Conservation (phyloP, 371 early-diverging fungal genomes). For the Mortierella sp. region DNA sequence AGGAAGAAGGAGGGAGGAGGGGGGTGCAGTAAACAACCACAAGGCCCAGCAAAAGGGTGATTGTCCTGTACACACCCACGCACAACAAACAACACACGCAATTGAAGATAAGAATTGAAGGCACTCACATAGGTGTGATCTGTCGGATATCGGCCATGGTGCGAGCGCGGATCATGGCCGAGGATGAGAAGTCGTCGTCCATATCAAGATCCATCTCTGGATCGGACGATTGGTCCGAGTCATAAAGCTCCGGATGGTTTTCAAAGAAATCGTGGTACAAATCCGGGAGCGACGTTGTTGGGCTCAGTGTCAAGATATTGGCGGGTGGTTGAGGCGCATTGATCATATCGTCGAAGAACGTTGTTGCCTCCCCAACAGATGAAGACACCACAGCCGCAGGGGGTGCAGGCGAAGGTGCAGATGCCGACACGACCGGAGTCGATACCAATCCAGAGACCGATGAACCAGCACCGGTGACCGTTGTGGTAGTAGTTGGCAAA, state of each 20-base stretch:
- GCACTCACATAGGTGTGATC: constrained; percentile 48
- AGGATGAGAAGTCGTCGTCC: constrained; percentile 27
- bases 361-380: constrained; percentile 40
- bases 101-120: neutral
- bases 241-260: constrained; percentile 55
- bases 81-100: neutral
- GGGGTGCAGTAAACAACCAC: constrained; percentile 12
- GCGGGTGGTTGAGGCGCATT: constrained; percentile 55
- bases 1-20: neutral
- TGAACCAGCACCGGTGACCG: neutral
- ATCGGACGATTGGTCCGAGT: constrained; percentile 54
- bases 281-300: constrained; percentile 50
- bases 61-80: neutral
- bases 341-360: constrained; percentile 60
- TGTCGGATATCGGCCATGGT: constrained; percentile 54
- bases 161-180: constrained; percentile 43
- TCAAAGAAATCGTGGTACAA: constrained; percentile 60
- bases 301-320: constrained; percentile 51
- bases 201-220: constrained; percentile 53
- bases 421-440: neutral
- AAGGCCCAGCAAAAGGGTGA: neutral
- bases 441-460: neutral
- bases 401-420: neutral
- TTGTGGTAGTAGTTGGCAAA: neutral
- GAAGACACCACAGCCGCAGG: constrained; percentile 3